phyloP scores from a whole-genome alignment of 805 yeast genomes.

The Ogataea paradorogensis region DNA sequence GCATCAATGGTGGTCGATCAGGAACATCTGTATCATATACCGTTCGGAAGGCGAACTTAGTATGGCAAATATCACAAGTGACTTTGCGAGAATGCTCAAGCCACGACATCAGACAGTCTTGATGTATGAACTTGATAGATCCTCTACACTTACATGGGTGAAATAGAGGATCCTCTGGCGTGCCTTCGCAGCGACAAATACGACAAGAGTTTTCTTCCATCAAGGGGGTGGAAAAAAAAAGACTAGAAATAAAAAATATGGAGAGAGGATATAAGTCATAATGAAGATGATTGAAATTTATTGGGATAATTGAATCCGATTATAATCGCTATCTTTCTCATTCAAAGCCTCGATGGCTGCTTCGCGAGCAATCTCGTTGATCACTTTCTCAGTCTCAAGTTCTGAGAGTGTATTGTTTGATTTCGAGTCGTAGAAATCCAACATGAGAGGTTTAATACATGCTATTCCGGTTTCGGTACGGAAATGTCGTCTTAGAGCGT shows the following conservation, averaged over 20 bases:
- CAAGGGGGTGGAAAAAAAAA: slow-evolving; percentile 2
- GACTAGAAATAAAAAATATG: neutral
- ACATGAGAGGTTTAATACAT: slow-evolving; percentile 64
- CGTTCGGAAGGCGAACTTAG: slow-evolving; percentile 53
- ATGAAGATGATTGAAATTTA: neutral
- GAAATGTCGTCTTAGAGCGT: slow-evolving; percentile 74
- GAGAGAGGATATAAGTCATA: too few species aligned
- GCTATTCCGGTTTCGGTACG: slow-evolving; percentile 71
- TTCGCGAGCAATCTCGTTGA: slow-evolving; percentile 22
- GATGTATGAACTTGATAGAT: slow-evolving; percentile 88
- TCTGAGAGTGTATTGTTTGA: slow-evolving; percentile 2
- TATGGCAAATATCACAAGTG: slow-evolving; percentile 85
- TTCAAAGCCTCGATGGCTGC: slow-evolving; percentile 21
- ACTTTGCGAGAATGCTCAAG: slow-evolving; percentile 61
- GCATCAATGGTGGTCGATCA: slow-evolving; percentile 49
- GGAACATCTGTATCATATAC: slow-evolving; percentile 47
- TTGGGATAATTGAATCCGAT: too few species aligned
- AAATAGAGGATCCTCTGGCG: slow-evolving; percentile 70
- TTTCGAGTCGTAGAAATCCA: slow-evolving; percentile 40
- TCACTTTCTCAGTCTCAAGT: slow-evolving; percentile 17
- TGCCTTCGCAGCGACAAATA: slow-evolving; percentile 91
- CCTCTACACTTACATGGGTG: slow-evolving; percentile 96
- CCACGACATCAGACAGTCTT: slow-evolving; percentile 90
- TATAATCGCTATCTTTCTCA: slow-evolving; percentile 2
- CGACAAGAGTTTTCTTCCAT: slow-evolving; percentile 65